Evolutionary conservation across 805 yeast genomes (phyloP).

Genomic region (Ogataea ganodermae): DNA sequence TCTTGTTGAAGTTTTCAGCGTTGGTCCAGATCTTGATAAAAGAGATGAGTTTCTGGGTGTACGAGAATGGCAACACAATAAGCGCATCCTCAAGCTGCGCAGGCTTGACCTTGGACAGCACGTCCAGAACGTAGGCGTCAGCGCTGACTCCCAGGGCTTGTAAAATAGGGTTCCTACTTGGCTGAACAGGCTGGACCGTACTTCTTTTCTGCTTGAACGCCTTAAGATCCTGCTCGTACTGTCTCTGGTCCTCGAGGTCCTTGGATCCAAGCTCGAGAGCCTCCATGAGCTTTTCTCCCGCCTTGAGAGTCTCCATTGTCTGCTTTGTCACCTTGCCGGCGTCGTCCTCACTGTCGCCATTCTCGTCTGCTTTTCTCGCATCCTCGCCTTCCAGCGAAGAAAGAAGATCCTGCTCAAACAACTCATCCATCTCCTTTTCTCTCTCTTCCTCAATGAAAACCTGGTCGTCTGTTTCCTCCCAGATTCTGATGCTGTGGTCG

Average conservation of each 20-base stretch:
- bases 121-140: conserved; percentile 75
- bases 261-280: conserved; percentile 81
- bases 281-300: conserved; percentile 91
- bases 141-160: conserved; percentile 72
- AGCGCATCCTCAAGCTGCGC: conserved; percentile 92
- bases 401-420: conserved; percentile 79
- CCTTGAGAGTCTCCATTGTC: conserved; percentile 87
- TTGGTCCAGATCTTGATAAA: conserved; percentile 77
- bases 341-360: conserved; percentile 50
- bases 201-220: conserved; percentile 42
- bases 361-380: conserved; percentile 35
- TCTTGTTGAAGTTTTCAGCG: conserved; percentile 44
- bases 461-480: conserved; percentile 92
- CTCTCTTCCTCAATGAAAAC: conserved; percentile 97
- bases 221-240: conserved; percentile 46
- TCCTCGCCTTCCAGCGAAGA: conserved; percentile 63
- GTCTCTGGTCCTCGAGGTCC: conserved; percentile 61
- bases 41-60: conserved; percentile 65
- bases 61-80: conserved; percentile 86
- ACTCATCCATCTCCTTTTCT: conserved; percentile 92
- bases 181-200: conserved; percentile 55
- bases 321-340: conserved; percentile 73
- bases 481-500: conserved; percentile 89
- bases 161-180: conserved; percentile 70
- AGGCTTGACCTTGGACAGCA: conserved; percentile 68